Percentiles rank a stretch among this genome's conserved stretches.
Evolutionary conservation across 2,329 filamentous ascomycete species (phyloP).

Genomic region (Bipolaris sorokiniana): DNA sequence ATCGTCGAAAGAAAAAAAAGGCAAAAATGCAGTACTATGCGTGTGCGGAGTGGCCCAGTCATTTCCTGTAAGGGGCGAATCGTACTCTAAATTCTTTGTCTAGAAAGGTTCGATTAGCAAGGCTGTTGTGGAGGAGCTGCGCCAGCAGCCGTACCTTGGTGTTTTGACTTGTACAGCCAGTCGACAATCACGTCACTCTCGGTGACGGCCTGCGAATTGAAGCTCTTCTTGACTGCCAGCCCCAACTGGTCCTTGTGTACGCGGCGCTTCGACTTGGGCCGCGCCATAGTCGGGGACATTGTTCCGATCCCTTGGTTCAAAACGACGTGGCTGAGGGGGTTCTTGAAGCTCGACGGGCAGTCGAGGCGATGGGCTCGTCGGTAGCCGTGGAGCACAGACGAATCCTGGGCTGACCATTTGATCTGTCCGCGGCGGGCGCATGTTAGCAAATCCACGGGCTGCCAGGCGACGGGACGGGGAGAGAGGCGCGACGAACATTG

Average conservation of each 20-base stretch:
- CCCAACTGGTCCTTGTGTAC: slow-evolving; percentile 76
- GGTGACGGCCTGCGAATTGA: slow-evolving; percentile 77
- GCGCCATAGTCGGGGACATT: slow-evolving; percentile 77
- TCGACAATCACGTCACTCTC: slow-evolving; percentile 85
- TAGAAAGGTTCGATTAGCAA: slow-evolving; percentile 29
- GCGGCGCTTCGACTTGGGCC: slow-evolving; percentile 66
- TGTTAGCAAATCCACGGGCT: slow-evolving; percentile 20
- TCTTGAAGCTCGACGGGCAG: slow-evolving; percentile 71
- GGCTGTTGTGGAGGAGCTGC: neutral
- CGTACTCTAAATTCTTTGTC: slow-evolving; percentile 57
- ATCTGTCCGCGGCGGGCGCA: slow-evolving; percentile 48
- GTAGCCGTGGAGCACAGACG: slow-evolving; percentile 74
- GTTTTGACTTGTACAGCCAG: slow-evolving; percentile 73
- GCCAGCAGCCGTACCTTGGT: slow-evolving; percentile 55
- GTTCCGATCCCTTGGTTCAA: slow-evolving; percentile 67
- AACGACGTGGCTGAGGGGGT: slow-evolving; percentile 57
- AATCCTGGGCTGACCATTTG: slow-evolving; percentile 72
- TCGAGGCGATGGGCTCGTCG: slow-evolving; percentile 74
- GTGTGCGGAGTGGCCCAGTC: slow-evolving; percentile 22
- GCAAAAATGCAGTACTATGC: slow-evolving; percentile 34
- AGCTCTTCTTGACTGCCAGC: slow-evolving; percentile 77
- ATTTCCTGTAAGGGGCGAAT: slow-evolving; percentile 50
- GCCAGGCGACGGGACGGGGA: slow-evolving; percentile 7
- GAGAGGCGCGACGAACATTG: slow-evolving; percentile 38
- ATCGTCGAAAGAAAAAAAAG: slow-evolving; percentile 44